phyloP scores from a whole-genome alignment of 2,329 filamentous ascomycete genomes.

The Boeremia exigua region DNA sequence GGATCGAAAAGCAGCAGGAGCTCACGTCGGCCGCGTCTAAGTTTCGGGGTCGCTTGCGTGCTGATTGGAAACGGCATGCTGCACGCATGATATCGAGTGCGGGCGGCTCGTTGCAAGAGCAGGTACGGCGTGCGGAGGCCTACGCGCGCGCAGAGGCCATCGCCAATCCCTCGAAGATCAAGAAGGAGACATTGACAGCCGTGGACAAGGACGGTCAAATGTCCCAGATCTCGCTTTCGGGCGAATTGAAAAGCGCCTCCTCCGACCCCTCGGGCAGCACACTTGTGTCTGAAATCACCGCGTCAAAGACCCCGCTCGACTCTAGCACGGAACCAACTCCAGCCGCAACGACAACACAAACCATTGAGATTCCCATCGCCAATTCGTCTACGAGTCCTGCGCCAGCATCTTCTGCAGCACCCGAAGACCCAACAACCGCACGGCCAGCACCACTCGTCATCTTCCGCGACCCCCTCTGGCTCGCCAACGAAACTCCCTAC shows the following conservation, averaged over 20 bases:
- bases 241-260: slow-evolving; percentile 48
- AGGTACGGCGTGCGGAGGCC: slow-evolving; percentile 72
- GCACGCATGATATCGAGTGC: slow-evolving; percentile 77
- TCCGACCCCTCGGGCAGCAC: slow-evolving; percentile 15
- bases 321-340: slow-evolving; percentile 5
- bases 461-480: slow-evolving; percentile 81
- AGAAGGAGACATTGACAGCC: slow-evolving; percentile 53
- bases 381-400: background rate
- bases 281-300: slow-evolving; percentile 38
- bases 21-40: slow-evolving; percentile 70
- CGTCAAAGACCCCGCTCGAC: slow-evolving; percentile 27
- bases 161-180: slow-evolving; percentile 63
- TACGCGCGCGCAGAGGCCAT: slow-evolving; percentile 77
- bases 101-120: slow-evolving; percentile 75
- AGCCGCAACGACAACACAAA: slow-evolving; percentile 19
- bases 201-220: slow-evolving; percentile 55
- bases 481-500: slow-evolving; percentile 74
- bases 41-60: slow-evolving; percentile 77
- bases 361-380: slow-evolving; percentile 20
- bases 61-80: slow-evolving; percentile 85
- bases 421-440: background rate
- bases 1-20: slow-evolving; percentile 99
- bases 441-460: slow-evolving; percentile 51
- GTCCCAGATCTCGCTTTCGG: slow-evolving; percentile 55
- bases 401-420: background rate